Base-by-base conservation (phyloP, 768 basidiomycete genomes). In the Exidia glandulosa region DNA sequence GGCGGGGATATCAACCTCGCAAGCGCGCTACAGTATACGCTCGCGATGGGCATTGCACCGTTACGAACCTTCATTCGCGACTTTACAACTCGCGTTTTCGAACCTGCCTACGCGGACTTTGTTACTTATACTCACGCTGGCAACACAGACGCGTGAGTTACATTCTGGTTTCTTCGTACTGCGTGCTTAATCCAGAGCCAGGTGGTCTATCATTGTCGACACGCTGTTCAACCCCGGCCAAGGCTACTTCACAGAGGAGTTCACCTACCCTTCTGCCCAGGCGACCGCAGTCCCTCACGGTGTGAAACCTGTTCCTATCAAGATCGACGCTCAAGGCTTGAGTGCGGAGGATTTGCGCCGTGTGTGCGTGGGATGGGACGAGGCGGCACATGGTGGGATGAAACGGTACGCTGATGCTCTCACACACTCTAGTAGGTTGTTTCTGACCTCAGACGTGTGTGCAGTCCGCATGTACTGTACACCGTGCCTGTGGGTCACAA, bases 401-500 rank as follows among this genome's bases (percentile, higher is more conserved):
- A 76, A 76, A 57, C 76, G 87, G 81, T 84, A 69, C 32, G 68
- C 65, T n/a, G n/a, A n/a, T n/a, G n/a, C n/a, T n/a, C n/a, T n/a
- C n/a, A n/a, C n/a, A n/a, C n/a, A n/a, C n/a, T n/a, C n/a, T n/a
- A n/a, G n/a, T n/a, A n/a, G n/a, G n/a, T n/a, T n/a, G n/a, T n/a
- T n/a, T n/a, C n/a, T n/a, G n/a, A n/a, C n/a, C n/a, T n/a, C n/a
- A n/a, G n/a, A n/a, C n/a, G n/a, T n/a, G n/a, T n/a, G n/a, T n/a
- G n/a, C n/a, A n/a, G n/a, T 33, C 87, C 87, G 41, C 85, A 79
- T 65, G 79, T 88, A 30, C 76, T 89, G 70, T 89, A 89, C 68
- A 86, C 83, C 3, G 76, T 90, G 10, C 87, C 89, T 1, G 77
- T 88, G n/a, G 88, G 88, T 29, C 89, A 93, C 72, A 93, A 93